Percentiles rank a stretch among this genome's conserved stretches.
phyloP scores from a whole-genome alignment of 495 filamentous ascomycete genomes.

The Tuber indicum region DNA sequence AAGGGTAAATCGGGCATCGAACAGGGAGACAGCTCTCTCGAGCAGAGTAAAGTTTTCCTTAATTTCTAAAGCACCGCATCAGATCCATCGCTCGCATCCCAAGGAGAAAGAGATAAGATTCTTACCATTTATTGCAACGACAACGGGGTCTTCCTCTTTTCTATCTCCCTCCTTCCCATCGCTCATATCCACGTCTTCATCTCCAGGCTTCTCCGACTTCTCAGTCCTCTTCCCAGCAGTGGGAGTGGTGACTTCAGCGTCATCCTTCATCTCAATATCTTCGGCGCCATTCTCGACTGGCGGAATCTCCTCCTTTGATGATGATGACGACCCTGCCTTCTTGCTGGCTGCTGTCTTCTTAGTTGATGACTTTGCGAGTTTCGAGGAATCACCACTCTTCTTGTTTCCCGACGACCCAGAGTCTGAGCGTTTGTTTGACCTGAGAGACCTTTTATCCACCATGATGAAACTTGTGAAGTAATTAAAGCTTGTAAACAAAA shows the following conservation, averaged over 20 bases:
- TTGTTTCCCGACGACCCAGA: constrained; percentile 35
- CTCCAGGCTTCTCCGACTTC: constrained; percentile 59
- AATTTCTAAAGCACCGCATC: constrained; percentile 59
- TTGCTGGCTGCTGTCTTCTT: constrained; percentile 26
- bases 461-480: constrained; percentile 28
- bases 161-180: constrained; percentile 50
- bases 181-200: constrained; percentile 71
- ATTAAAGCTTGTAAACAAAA: constrained; percentile 4
- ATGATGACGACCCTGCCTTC: constrained; percentile 23
- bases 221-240: constrained; percentile 49
- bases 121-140: constrained; percentile 33
- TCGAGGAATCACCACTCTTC: constrained; percentile 24
- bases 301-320: constrained; percentile 25
- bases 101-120: constrained; percentile 7
- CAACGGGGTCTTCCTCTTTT: constrained; percentile 60
- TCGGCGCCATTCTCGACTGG: constrained; percentile 49
- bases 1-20: constrained; percentile 90
- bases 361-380: constrained; percentile 32
- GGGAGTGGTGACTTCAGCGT: constrained; percentile 52
- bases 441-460: constrained; percentile 41
- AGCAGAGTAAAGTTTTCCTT: constrained; percentile 85
- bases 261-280: constrained; percentile 77
- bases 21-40: constrained; percentile 84
- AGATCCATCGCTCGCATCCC: constrained; percentile 16
- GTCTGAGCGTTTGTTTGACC: constrained; percentile 36